phyloP scores from a whole-genome alignment of 1,284 basidiomycete species.

The Vanrija sp. region DNA sequence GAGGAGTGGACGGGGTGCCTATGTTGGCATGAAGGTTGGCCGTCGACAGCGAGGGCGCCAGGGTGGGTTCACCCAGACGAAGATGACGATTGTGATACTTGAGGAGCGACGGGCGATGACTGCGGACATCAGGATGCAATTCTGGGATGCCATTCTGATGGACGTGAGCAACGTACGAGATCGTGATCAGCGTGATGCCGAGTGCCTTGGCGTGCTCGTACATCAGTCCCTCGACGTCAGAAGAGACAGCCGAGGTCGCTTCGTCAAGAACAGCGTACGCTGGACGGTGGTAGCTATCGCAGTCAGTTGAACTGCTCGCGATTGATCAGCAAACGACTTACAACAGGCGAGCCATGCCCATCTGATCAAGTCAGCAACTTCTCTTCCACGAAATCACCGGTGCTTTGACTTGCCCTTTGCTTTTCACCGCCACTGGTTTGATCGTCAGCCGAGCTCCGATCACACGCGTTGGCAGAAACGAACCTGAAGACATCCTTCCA shows the following conservation, averaged over 20 bases:
- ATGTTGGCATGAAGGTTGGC: conserved; percentile 25
- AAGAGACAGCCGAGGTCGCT: conserved; percentile 93
- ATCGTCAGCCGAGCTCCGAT: not conserved
- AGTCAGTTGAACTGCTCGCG: not conserved
- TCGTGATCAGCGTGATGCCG: conserved; percentile 89
- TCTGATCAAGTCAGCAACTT: conserved; percentile 51
- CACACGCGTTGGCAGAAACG: conserved; percentile 8
- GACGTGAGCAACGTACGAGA: conserved; percentile 57
- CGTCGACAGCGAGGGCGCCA: conserved; percentile 16
- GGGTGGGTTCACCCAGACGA: conserved; percentile 39
- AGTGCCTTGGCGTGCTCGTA: conserved; percentile 90
- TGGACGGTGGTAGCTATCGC: conserved; percentile 38
- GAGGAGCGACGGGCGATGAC: conserved; percentile 52
- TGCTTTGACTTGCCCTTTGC: conserved; percentile 63
- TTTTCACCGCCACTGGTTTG: conserved; percentile 84
- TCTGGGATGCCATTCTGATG: conserved; percentile 2
- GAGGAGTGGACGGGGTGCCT: conserved; percentile 29
- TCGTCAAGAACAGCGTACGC: conserved; percentile 57
- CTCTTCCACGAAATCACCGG: not conserved
- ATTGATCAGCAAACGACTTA: conserved; percentile 12
- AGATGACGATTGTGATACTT: conserved; percentile 56
- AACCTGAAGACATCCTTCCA: conserved; percentile 80
- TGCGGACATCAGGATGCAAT: conserved; percentile 18
- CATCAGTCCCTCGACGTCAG: conserved; percentile 93
- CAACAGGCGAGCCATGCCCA: conserved; percentile 55